phyloP scores from a whole-genome alignment of 1,284 basidiomycete species.

The Pseudozyma sp. region DNA sequence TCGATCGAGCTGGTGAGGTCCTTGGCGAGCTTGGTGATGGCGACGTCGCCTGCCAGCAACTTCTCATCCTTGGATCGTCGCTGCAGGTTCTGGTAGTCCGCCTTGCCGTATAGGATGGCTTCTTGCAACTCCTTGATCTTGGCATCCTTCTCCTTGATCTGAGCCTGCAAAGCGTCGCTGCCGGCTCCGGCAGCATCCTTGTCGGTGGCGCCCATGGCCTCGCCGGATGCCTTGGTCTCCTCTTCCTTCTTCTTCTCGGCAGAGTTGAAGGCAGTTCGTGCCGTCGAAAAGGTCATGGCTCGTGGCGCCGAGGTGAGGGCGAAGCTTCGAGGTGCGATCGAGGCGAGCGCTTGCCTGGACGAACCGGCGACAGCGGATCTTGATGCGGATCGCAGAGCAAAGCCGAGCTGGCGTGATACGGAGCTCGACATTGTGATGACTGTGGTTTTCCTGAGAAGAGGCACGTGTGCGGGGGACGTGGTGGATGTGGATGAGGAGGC shows the following conservation, averaged over 20 bases:
- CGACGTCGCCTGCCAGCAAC: conserved; percentile 90
- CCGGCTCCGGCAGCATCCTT: conserved; percentile 16
- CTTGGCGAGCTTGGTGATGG: conserved; percentile 87
- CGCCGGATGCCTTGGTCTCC: conserved; percentile 48
- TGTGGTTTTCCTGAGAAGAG: too few relatives aligned
- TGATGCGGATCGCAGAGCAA: conserved; percentile 29
- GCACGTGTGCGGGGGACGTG: too few relatives aligned
- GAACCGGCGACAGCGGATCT: conserved; percentile 36
- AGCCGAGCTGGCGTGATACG: conserved; percentile 40
- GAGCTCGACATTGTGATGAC: conserved; percentile 35
- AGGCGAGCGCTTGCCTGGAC: conserved; percentile 34
- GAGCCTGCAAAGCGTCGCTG: conserved; percentile 43
- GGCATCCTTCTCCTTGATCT: conserved; percentile 66
- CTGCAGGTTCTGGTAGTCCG: conserved; percentile 94
- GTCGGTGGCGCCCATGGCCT: conserved; percentile 56
- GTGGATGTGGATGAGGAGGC: not conserved
- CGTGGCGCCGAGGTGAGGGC: conserved; percentile 17
- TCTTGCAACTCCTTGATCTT: conserved; percentile 68
- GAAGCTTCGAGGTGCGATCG: conserved; percentile 16
- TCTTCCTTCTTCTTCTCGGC: conserved; percentile 49
- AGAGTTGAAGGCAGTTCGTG: conserved; percentile 22
- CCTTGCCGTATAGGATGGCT: conserved; percentile 70
- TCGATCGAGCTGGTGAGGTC: conserved; percentile 93
- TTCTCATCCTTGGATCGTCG: conserved; percentile 90
- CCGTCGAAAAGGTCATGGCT: conserved; percentile 42